Base-by-base conservation (phyloP, 2,329 filamentous ascomycete species). In the Colletotrichum neosansevieriae region DNA sequence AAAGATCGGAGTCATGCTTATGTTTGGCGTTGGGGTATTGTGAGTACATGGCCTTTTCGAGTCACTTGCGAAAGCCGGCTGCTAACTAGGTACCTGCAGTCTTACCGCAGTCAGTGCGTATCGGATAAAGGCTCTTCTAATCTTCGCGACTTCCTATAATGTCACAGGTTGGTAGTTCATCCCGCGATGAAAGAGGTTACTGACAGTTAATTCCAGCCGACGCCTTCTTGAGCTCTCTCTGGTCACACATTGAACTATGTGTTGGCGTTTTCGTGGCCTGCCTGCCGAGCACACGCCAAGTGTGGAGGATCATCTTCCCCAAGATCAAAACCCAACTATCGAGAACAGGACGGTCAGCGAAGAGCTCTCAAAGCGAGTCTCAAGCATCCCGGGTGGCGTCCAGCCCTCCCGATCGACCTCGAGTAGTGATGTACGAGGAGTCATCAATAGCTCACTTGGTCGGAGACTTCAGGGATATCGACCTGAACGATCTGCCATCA, bases 1-100 rank as follows among this genome's bases (percentile, higher is more conserved):
- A 71, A 82, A 79, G 69, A 19, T 78, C 3, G 74, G 77, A 34
- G 75, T 82, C 4, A 70, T 74, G 29, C 62, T 80, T 40, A 80
- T 82, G 78, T 81, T 82, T 62, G 72, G 74, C 9, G 75, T 81
- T 13, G 80, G 69, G 7, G 36, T 58, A 36, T 69, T 62, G 68
- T 70, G 19, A 68, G 68, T 73, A 40, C 5, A 29, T 4, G 5
- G 24, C 24, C 24, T 29, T 29, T 6, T 29, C 24, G 3, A 29
- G 24, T 6, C 24, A 29, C 24, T 29, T 29, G 24, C 24, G 24
- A 4, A 29, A 13, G 0, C 12, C 17, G 19, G 29, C 38, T 29
- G 9, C 4, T 29, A n/a, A 36, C 15, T 9, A n/a, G n/a, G n/a
- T n/a, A 21, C 2, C 2, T 4, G 0, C 11, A 68, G 66, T 15